Conservation (phyloP, 2,329 filamentous ascomycete genomes). For the Cladosporium sp. region DNA sequence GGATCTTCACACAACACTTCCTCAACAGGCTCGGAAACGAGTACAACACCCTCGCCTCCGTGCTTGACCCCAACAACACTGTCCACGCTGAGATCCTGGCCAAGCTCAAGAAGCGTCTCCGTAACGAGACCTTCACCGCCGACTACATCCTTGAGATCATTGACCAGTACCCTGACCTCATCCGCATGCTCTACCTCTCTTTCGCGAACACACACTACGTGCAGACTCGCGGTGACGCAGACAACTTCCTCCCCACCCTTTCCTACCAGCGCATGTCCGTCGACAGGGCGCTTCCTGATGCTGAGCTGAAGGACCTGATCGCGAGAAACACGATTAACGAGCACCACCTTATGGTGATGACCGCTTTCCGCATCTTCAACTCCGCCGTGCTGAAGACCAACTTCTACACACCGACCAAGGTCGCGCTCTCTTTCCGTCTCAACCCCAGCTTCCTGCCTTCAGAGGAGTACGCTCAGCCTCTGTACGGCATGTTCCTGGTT, state of each 20-base stretch:
- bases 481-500: constrained; percentile 98
- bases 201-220: constrained; percentile 88
- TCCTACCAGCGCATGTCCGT: constrained; percentile 68
- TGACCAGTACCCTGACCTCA: constrained; percentile 80
- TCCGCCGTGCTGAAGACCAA: constrained; percentile 93
- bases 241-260: constrained; percentile 70
- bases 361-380: constrained; percentile 95
- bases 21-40: constrained; percentile 91
- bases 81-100: constrained; percentile 83
- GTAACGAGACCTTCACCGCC: constrained; percentile 95
- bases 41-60: constrained; percentile 81
- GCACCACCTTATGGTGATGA: constrained; percentile 98
- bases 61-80: constrained; percentile 79
- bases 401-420: constrained; percentile 96
- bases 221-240: constrained; percentile 63
- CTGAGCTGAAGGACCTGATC: constrained; percentile 73
- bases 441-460: constrained; percentile 86
- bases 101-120: constrained; percentile 92
- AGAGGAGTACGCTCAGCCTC: constrained; percentile 87
- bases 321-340: constrained; percentile 82
- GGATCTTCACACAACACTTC: constrained; percentile 98
- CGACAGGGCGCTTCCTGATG: constrained; percentile 74
- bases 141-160: constrained; percentile 99
- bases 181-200: constrained; percentile 84
- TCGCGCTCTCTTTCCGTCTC: constrained; percentile 93